These are phyloP conservation scores for Didymella lethalis DNA, from an alignment of 2,329 filamentous ascomycete species.

Conservation along the genomic window DNA sequence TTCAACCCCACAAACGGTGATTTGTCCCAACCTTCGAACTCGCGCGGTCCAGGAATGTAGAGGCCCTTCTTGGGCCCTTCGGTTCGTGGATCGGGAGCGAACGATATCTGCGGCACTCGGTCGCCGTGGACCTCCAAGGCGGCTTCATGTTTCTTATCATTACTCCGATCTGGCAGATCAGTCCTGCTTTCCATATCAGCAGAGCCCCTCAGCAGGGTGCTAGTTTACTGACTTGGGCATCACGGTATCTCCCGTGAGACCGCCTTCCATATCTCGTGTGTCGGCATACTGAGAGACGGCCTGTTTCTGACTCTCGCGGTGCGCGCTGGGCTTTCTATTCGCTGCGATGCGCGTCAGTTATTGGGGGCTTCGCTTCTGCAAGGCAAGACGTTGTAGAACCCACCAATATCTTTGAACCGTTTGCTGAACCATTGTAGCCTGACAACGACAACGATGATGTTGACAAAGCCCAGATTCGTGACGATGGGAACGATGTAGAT, in stretches of 20 bases:
- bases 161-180: too few species aligned
- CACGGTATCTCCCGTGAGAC: constrained; percentile 16
- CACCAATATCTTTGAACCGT: constrained; percentile 52
- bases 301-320: constrained; percentile 1
- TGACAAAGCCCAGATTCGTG: constrained; percentile 60
- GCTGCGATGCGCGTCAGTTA: background rate
- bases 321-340: background rate
- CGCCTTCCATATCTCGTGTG: constrained; percentile 12
- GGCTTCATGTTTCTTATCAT: background rate
- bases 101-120: background rate
- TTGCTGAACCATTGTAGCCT: constrained; percentile 61
- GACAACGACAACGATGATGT: constrained; percentile 59
- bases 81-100: background rate
- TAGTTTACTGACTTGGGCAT: background rate
- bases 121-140: background rate
- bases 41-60: constrained; percentile 5
- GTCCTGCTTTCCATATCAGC: background rate
- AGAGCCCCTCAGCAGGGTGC: background rate
- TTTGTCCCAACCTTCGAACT: background rate
- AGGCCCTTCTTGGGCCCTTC: constrained; percentile 1
- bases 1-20: background rate
- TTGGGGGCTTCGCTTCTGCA: too few species aligned
- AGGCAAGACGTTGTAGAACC: background rate
- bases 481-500: constrained; percentile 61
- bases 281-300: constrained; percentile 1